Evolutionary conservation across 116 monocot genomes (phyloP), one percentile per base, ranked within the genome.

Genomic region (Zostera marina): DNA sequence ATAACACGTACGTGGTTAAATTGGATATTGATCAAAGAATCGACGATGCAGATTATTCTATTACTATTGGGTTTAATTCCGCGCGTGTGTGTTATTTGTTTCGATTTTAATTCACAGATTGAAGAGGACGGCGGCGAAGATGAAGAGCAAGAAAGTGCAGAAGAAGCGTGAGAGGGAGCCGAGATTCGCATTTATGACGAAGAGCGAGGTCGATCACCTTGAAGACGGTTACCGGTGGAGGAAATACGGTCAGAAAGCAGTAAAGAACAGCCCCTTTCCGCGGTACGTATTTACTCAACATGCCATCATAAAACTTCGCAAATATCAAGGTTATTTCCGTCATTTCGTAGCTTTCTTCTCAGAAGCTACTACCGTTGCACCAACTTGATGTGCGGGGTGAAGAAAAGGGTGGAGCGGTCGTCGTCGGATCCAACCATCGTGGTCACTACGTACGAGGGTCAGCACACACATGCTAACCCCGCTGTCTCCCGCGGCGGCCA

Each of bases 361-460:
- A 81, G 81, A 73, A 77, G 70, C 66, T 81, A 81, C 67, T 81
- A 73, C 65, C 66, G 73, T 9, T 81, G 81, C 76, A 76, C 73
- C 22, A 63, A 52, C 52, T 38, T 21, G 41, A 59, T 32, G 44
- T 81, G 81, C 70, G 66, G 70, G 44, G 81, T 73, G 24, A 73
- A 81, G 70, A 77, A 81, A 63, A 62, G 59, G 38, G 81, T 81
- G 16, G 77, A 76, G 67, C 47, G 81, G 2, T 81, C 73, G 19
- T 69, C 77, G 22, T 65, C 66, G 12, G 77, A 81, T 53, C 81
- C 76, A 15, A 49, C 62, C 47, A 47, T 76, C 12, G 77, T 81
- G 17, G 70, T 81, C 9, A 76, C 81, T 4, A 81, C 76, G 5
- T 81, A 81, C 40, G 76, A 76, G 59, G 81, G 81, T 8, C 66